These are phyloP conservation scores for Pleodorina starrii DNA, from an alignment of 139 green algal genomes.

Conservation along the genomic window DNA sequence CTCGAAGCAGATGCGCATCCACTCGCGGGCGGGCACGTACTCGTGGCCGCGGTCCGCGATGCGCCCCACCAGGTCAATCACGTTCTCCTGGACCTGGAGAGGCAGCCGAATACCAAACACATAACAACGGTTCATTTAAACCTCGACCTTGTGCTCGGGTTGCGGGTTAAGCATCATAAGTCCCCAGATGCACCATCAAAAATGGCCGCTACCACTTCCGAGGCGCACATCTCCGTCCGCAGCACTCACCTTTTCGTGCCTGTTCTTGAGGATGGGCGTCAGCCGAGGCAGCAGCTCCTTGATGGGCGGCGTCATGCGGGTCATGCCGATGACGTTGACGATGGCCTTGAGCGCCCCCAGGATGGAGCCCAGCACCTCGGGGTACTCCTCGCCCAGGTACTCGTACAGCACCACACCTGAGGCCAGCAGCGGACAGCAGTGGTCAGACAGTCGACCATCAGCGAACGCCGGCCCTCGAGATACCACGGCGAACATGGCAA, in stretches of 20 bases:
- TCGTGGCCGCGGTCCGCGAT: conserved; percentile 97
- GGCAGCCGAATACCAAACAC: too few species aligned
- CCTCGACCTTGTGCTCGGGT: too few species aligned
- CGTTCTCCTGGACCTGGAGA: conserved; percentile 95
- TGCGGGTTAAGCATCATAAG: too few species aligned
- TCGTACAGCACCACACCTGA: conserved; percentile 96
- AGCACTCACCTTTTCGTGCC: conserved; percentile 79
- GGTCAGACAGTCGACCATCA: too few species aligned
- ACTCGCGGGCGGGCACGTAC: conserved; percentile 97
- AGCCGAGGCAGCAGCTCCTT: conserved; percentile 99
- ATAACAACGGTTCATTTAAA: too few species aligned
- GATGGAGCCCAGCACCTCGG: conserved; percentile 98
- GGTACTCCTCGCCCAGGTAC: conserved; percentile 98
- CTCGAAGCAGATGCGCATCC: conserved; percentile 99
- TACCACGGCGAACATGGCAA: too few species aligned
- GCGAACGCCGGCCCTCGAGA: too few species aligned
- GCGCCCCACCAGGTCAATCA: conserved; percentile 97
- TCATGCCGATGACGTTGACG: conserved; percentile 98
- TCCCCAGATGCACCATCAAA: too few species aligned
- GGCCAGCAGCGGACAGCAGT: too few species aligned
- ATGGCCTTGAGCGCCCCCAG: conserved; percentile 96
- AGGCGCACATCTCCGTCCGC: too few species aligned
- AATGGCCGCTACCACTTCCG: too few species aligned
- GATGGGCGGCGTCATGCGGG: conserved; percentile 98
- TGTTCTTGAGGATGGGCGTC: conserved; percentile 99